A percentile compares a stretch with the other conserved stretches of the same genome.
Evolutionary conservation across 2,329 filamentous ascomycete genomes (phyloP).

Genomic region (Calcarisporium arbuscula): DNA sequence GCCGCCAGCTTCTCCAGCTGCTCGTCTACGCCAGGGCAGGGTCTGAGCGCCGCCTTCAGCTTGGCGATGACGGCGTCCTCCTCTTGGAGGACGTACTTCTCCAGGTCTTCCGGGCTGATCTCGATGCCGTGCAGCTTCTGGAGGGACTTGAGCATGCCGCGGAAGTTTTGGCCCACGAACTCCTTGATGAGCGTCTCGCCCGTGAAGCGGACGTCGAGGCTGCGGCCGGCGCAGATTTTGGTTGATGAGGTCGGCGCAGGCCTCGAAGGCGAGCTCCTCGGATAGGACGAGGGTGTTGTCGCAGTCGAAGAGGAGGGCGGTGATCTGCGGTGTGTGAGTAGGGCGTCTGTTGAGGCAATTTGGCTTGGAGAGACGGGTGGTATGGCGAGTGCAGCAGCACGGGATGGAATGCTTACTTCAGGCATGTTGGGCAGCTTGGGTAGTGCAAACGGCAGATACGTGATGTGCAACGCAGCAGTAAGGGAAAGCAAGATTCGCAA

Average conservation of each 20-base stretch:
- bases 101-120: constrained; percentile 61
- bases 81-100: constrained; percentile 68
- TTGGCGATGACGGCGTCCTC: constrained; percentile 80
- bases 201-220: constrained; percentile 63
- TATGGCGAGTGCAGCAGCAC: background rate
- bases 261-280: constrained; percentile 85
- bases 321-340: constrained; percentile 40
- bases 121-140: constrained; percentile 70
- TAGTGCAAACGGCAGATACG: no score
- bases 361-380: no score
- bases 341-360: no score
- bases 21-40: constrained; percentile 62
- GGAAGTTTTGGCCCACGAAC: constrained; percentile 93
- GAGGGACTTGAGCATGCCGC: constrained; percentile 77
- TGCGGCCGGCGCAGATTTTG: constrained; percentile 66
- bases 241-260: constrained; percentile 84
- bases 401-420: constrained; percentile 17
- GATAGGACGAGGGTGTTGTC: constrained; percentile 93
- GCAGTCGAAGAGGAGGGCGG: constrained; percentile 67
- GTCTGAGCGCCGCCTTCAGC: constrained; percentile 59
- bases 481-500: no score
- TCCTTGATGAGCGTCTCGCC: constrained; percentile 72
- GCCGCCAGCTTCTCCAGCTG: constrained; percentile 59
- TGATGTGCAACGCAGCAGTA: no score
- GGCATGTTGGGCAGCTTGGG: constrained; percentile 31